phyloP scores from a whole-genome alignment of 1,284 basidiomycete species.

The Apiotrichum laibachii region DNA sequence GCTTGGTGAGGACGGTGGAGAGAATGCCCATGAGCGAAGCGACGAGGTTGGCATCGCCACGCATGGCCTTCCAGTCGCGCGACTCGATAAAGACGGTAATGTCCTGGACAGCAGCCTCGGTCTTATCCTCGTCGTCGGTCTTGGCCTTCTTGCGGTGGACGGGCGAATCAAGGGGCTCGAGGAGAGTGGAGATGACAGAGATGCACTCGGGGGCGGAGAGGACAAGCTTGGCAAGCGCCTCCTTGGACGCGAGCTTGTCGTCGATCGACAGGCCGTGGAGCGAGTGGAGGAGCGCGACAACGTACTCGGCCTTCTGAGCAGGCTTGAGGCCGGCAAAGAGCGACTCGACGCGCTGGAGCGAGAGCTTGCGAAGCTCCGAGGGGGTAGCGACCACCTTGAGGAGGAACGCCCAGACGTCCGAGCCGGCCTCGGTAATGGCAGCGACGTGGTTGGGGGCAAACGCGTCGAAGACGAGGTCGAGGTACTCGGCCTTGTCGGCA shows the following conservation, averaged over 20 bases:
- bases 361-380: constrained; percentile 21
- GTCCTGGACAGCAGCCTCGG: constrained; percentile 52
- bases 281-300: constrained; percentile 32
- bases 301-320: constrained; percentile 30
- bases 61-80: constrained; percentile 62
- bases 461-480: constrained; percentile 24
- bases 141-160: constrained; percentile 35
- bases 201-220: constrained; percentile 30
- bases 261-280: constrained; percentile 30
- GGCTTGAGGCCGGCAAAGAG: constrained; percentile 35
- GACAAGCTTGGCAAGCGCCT: constrained; percentile 27
- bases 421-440: constrained; percentile 26
- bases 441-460: constrained; percentile 23
- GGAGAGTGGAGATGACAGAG: constrained; percentile 26
- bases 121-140: constrained; percentile 30
- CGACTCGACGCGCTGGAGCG: constrained; percentile 34
- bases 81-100: constrained; percentile 70
- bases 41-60: constrained; percentile 69
- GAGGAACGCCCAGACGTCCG: constrained; percentile 29
- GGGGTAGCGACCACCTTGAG: constrained; percentile 13
- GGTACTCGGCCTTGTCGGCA: constrained; percentile 24
- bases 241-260: constrained; percentile 31
- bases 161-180: constrained; percentile 34
- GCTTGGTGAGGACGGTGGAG: constrained; percentile 61
- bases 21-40: constrained; percentile 72